These are phyloP conservation scores for Pyrenophora teres DNA, from an alignment of 2,329 filamentous ascomycete species.

Conservation along the genomic window DNA sequence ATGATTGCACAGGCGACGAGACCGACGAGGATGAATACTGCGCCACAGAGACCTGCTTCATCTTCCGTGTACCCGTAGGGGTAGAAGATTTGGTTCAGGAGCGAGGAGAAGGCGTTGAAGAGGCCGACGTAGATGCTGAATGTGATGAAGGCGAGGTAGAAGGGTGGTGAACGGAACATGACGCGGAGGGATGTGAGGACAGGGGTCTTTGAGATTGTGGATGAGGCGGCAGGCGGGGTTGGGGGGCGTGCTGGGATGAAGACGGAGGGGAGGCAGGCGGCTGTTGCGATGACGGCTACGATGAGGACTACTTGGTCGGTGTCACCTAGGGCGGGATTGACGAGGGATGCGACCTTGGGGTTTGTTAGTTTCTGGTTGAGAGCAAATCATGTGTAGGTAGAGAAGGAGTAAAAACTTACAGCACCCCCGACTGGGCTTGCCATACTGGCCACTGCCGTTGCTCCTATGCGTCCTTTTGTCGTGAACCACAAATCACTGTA, in stretches of 20 bases:
- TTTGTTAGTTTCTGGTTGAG: constrained; percentile 6
- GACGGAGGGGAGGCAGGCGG: constrained; percentile 74
- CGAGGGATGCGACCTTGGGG: constrained; percentile 69
- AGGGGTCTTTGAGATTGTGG: constrained; percentile 60
- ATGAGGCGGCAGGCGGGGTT: constrained; percentile 74
- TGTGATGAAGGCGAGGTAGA: constrained; percentile 81
- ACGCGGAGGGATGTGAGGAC: constrained; percentile 57
- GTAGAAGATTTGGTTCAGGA: constrained; percentile 86
- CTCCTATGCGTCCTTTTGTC: constrained; percentile 77
- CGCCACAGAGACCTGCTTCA: constrained; percentile 87
- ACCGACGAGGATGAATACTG: constrained; percentile 85
- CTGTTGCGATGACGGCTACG: constrained; percentile 77
- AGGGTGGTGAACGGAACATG: constrained; percentile 64
- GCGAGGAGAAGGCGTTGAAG: constrained; percentile 89
- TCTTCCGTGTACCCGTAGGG: constrained; percentile 85
- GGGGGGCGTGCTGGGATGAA: constrained; percentile 79
- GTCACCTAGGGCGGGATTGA: constrained; percentile 77
- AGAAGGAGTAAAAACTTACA: constrained; percentile 49
- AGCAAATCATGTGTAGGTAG: neutral
- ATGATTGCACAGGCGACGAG: constrained; percentile 76
- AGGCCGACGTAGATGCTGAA: constrained; percentile 85
- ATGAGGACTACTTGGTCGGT: constrained; percentile 85
- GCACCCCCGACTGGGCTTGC: constrained; percentile 92
- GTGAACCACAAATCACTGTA: constrained; percentile 98
- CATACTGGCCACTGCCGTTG: constrained; percentile 81